Percentiles rank a stretch among this genome's conserved stretches.
phyloP scores from a whole-genome alignment of 2,329 filamentous ascomycete species.

The Alternaria viburni region DNA sequence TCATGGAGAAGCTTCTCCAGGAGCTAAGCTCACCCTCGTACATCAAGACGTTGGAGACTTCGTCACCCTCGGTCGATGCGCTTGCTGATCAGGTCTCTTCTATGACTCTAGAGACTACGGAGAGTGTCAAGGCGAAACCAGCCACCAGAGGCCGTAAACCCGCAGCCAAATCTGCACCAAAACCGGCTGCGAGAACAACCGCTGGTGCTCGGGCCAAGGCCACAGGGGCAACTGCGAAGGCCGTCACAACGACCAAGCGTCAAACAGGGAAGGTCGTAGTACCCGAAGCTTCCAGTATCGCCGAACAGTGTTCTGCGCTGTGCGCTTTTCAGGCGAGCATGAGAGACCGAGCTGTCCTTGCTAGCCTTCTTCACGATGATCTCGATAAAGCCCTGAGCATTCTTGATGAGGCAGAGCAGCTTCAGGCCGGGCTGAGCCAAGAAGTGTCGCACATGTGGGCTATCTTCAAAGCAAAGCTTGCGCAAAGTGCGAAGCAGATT shows the following conservation, averaged over 20 bases:
- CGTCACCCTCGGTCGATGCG: slow-evolving; percentile 36
- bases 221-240: slow-evolving; percentile 20
- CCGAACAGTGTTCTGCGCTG: slow-evolving; percentile 49
- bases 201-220: slow-evolving; percentile 23
- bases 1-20: slow-evolving; percentile 55
- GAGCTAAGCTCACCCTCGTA: slow-evolving; percentile 48
- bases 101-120: slow-evolving; percentile 44
- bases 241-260: slow-evolving; percentile 14
- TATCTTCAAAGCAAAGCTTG: slow-evolving; percentile 71
- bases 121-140: slow-evolving; percentile 13
- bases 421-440: slow-evolving; percentile 48
- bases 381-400: slow-evolving; percentile 35
- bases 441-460: slow-evolving; percentile 62
- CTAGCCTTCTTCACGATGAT: slow-evolving; percentile 43
- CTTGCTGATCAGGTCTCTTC: slow-evolving; percentile 53
- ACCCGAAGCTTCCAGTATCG: slow-evolving; percentile 18
- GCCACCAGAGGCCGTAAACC: slow-evolving; percentile 32
- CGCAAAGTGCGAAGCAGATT: slow-evolving; percentile 74
- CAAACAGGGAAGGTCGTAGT: slow-evolving; percentile 11
- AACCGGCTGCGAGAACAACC: slow-evolving; percentile 15
- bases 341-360: slow-evolving; percentile 58
- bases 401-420: slow-evolving; percentile 31
- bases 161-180: slow-evolving; percentile 20
- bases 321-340: slow-evolving; percentile 56
- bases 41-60: slow-evolving; percentile 34